Evolutionary conservation across 1,284 basidiomycete genomes (phyloP).

Genomic region (Heterobasidion annosum): DNA sequence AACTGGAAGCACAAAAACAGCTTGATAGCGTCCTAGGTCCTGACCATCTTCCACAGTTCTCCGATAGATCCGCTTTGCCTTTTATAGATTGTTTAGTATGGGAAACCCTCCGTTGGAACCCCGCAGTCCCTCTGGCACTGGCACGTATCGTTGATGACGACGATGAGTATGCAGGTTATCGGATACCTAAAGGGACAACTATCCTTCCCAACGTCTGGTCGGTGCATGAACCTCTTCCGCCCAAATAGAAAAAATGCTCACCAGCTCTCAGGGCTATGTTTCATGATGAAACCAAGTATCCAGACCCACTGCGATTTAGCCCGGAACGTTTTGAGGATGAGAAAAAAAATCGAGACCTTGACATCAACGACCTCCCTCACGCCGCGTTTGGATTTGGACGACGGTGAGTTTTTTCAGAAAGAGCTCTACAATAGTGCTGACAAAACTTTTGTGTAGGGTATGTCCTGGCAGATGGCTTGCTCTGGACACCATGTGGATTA

Average conservation of each 20-base stretch:
- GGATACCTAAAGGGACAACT: background rate
- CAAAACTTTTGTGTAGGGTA: constrained; percentile 16
- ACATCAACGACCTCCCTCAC: background rate
- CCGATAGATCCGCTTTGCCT: constrained; percentile 1
- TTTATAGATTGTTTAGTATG: constrained; percentile 1
- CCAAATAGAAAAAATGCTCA: background rate
- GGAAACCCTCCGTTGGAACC: background rate
- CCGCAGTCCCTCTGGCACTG: background rate
- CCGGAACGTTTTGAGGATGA: constrained; percentile 1
- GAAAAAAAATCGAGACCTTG: background rate
- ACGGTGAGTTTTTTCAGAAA: constrained; percentile 1
- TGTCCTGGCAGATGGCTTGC: constrained; percentile 37
- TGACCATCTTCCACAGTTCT: constrained; percentile 4
- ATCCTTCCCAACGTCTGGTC: background rate
- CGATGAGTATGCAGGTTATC: constrained; percentile 6
- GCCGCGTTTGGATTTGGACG: constrained; percentile 1
- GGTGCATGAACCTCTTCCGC: background rate
- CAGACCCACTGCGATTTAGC: background rate
- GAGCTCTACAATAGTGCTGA: constrained; percentile 4
- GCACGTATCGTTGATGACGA: background rate
- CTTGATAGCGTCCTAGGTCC: constrained; percentile 1
- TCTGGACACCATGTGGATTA: constrained; percentile 38
- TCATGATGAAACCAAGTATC: background rate
- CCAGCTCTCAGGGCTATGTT: background rate
- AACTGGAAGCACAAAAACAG: constrained; percentile 2